A percentile compares a stretch with the other conserved stretches of the same genome.
These are phyloP conservation scores for Tetrapisispora taiwanensis DNA, from an alignment of 805 yeast genomes.

Conservation along the genomic window DNA sequence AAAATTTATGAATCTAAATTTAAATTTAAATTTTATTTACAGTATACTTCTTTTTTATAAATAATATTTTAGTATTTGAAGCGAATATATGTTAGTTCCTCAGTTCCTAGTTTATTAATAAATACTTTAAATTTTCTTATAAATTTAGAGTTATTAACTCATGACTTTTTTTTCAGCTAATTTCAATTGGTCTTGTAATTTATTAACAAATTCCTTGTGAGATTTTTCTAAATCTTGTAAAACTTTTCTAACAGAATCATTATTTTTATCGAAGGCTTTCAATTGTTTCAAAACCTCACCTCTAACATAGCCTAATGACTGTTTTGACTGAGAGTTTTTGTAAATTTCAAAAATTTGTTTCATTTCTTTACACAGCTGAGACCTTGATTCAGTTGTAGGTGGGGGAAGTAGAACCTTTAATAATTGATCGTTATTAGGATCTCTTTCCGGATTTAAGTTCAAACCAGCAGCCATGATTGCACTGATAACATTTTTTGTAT, in stretches of 20 bases:
- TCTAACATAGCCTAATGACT: slow-evolving; percentile 49
- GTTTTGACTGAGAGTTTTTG: slow-evolving; percentile 40
- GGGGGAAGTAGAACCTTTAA: slow-evolving; percentile 69
- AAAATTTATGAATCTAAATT: not conserved
- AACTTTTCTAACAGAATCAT: slow-evolving; percentile 46
- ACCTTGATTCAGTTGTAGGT: slow-evolving; percentile 54
- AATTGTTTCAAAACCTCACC: slow-evolving; percentile 46
- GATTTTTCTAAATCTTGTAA: slow-evolving; percentile 54
- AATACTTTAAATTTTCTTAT: too few relatives aligned
- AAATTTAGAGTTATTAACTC: too few relatives aligned
- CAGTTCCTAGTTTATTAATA: too few relatives aligned
- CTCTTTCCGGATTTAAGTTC: slow-evolving; percentile 72
- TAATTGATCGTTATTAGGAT: slow-evolving; percentile 61
- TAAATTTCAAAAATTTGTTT: slow-evolving; percentile 58
- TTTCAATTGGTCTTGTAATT: slow-evolving; percentile 47
- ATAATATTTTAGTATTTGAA: not conserved
- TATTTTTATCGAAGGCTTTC: slow-evolving; percentile 41
- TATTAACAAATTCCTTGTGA: slow-evolving; percentile 54
- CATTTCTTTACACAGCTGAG: slow-evolving; percentile 45
- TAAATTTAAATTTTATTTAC: not conserved
- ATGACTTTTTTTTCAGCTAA: slow-evolving; percentile 40
- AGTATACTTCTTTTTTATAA: not conserved
- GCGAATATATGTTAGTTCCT: not conserved
- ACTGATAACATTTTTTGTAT: slow-evolving; percentile 58
- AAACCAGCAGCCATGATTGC: slow-evolving; percentile 58